A percentile compares a stretch with the other conserved stretches of the same genome.
phyloP scores from a whole-genome alignment of 495 filamentous ascomycete genomes.

The Jackrogersella minutella region DNA sequence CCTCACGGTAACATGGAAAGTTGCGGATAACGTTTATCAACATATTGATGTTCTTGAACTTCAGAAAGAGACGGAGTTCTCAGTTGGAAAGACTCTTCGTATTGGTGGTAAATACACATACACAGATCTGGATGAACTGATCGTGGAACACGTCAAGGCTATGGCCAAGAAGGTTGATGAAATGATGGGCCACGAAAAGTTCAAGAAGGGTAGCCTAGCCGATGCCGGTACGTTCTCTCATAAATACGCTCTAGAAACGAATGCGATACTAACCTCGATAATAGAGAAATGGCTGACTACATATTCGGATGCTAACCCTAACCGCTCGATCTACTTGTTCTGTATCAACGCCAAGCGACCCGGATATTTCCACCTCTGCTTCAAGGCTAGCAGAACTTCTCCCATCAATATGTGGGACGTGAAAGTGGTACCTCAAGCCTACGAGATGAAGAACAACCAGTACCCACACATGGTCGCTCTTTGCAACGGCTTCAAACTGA shows the following conservation, averaged over 20 bases:
- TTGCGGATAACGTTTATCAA: slow-evolving; percentile 92
- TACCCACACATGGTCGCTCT: slow-evolving; percentile 95
- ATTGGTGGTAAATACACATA: slow-evolving; percentile 89
- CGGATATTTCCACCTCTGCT: slow-evolving; percentile 94
- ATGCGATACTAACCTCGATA: slow-evolving; percentile 44
- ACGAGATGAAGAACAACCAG: slow-evolving; percentile 81
- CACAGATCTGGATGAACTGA: slow-evolving; percentile 95
- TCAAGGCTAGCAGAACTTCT: slow-evolving; percentile 84
- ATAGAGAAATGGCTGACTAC: slow-evolving; percentile 93
- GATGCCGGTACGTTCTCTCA: slow-evolving; percentile 76
- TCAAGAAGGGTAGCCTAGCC: slow-evolving; percentile 76
- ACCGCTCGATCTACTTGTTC: slow-evolving; percentile 91
- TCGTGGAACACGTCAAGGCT: slow-evolving; percentile 94
- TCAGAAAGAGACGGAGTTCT: slow-evolving; percentile 95
- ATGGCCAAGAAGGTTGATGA: slow-evolving; percentile 99
- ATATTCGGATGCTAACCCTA: slow-evolving; percentile 95
- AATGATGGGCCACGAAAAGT: slow-evolving; percentile 91
- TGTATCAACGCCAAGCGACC: slow-evolving; percentile 91
- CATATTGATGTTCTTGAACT: slow-evolving; percentile 97
- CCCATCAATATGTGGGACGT: slow-evolving; percentile 82
- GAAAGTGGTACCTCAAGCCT: slow-evolving; percentile 85
- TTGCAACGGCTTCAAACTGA: slow-evolving; percentile 80
- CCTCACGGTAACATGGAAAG: slow-evolving; percentile 96
- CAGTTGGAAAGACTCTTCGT: slow-evolving; percentile 81
- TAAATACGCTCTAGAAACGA: not conserved